Evolutionary conservation across 768 basidiomycete genomes (phyloP).

Genomic region (Fomitopsis pulvina): DNA sequence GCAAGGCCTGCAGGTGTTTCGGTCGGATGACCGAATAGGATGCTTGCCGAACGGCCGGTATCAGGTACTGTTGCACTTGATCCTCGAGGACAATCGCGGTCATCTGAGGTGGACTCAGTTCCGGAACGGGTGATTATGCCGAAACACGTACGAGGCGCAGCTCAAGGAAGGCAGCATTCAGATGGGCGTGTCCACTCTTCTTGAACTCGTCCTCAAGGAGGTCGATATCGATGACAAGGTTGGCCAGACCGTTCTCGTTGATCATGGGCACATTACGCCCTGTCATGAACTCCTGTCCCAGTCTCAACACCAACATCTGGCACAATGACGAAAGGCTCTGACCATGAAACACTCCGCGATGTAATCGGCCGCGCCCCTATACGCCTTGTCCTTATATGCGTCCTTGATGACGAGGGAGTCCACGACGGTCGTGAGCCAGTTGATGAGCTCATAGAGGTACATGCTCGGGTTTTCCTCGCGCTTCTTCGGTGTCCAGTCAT

Average conservation of each 20-base stretch:
- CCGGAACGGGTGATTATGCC: background rate
- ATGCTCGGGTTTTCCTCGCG: slow-evolving; percentile 79
- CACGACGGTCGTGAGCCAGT: slow-evolving; percentile 94
- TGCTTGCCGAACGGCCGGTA: slow-evolving; percentile 60
- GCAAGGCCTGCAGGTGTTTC: slow-evolving; percentile 62
- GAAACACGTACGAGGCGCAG: slow-evolving; percentile 60
- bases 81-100: slow-evolving; percentile 67
- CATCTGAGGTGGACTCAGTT: slow-evolving; percentile 38
- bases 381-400: slow-evolving; percentile 82
- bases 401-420: slow-evolving; percentile 85
- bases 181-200: slow-evolving; percentile 62
- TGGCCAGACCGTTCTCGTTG: slow-evolving; percentile 87
- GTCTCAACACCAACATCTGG: background rate
- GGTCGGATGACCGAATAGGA: slow-evolving; percentile 62
- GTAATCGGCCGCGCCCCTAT: slow-evolving; percentile 81
- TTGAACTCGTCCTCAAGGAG: slow-evolving; percentile 87
- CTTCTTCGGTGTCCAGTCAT: slow-evolving; percentile 80
- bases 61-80: slow-evolving; percentile 73
- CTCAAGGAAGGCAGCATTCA: slow-evolving; percentile 70
- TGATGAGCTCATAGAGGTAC: slow-evolving; percentile 92
- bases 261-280: slow-evolving; percentile 69
- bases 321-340: slow-evolving; percentile 17
- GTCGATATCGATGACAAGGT: slow-evolving; percentile 78
- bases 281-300: slow-evolving; percentile 62
- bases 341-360: slow-evolving; percentile 90